Evolutionary conservation across 129 eudicot genomes (phyloP).

Genomic region (Helichrysum umbraculigerum): DNA sequence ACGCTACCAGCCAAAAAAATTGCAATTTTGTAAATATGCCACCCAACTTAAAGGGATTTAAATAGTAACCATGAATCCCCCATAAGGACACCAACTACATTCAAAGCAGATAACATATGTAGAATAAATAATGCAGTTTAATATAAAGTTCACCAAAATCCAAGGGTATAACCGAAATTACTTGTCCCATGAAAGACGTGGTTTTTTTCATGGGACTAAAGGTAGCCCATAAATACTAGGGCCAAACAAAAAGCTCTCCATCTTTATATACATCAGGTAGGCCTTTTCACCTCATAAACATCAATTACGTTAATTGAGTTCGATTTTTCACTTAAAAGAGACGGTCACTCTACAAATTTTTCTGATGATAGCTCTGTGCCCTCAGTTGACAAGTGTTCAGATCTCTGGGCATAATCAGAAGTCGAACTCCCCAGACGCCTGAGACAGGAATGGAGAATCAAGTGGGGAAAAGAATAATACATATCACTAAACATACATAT

Average conservation of each 20-base stretch:
- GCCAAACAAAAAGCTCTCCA: slow-evolving; percentile 46
- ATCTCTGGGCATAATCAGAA: slow-evolving; percentile 53
- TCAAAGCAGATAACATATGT: not conserved
- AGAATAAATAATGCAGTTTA: slow-evolving; percentile 34
- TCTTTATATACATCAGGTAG: slow-evolving; percentile 70
- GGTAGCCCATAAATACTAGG: slow-evolving; percentile 50
- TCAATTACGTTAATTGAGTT: slow-evolving; percentile 33
- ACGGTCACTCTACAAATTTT: slow-evolving; percentile 29
- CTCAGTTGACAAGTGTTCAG: slow-evolving; percentile 19
- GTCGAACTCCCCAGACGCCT: slow-evolving; percentile 97
- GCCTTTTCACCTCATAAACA: slow-evolving; percentile 42
- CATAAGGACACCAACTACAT: not conserved
- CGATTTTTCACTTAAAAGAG: slow-evolving; percentile 26
- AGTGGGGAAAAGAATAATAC: not conserved
- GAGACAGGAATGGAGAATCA: slow-evolving; percentile 23
- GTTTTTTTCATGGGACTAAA: slow-evolving; percentile 37
- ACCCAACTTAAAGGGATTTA: not conserved
- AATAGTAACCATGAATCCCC: not conserved
- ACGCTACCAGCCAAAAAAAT: not conserved
- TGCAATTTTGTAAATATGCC: not conserved
- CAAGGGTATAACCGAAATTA: slow-evolving; percentile 40
- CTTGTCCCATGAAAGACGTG: slow-evolving; percentile 33
- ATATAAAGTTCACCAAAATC: slow-evolving; percentile 37
- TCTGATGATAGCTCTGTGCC: slow-evolving; percentile 23
- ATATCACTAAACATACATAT: not conserved